These are phyloP conservation scores for Lasiodiplodia hormozganensis DNA, from an alignment of 2,329 filamentous ascomycete species.

Conservation along the genomic window DNA sequence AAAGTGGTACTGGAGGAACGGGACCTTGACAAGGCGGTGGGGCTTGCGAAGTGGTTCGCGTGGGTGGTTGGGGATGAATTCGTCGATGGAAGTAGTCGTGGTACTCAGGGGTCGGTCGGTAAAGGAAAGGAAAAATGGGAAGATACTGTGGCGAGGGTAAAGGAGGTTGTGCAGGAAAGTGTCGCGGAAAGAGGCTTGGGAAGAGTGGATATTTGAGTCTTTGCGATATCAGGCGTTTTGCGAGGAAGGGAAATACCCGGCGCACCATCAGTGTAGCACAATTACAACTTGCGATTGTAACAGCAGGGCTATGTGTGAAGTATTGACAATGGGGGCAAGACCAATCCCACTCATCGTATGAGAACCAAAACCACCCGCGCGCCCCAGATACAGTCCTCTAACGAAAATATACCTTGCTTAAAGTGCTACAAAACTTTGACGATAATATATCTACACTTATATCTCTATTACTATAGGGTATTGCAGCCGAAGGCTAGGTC, in stretches of 20 bases:
- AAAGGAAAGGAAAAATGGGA: conserved; percentile 41
- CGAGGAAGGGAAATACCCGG: background rate
- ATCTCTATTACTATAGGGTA: no score
- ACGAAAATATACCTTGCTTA: no score
- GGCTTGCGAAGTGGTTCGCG: conserved; percentile 70
- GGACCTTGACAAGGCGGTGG: conserved; percentile 76
- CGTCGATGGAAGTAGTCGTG: conserved; percentile 30
- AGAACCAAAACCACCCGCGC: no score
- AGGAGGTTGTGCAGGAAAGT: conserved; percentile 50
- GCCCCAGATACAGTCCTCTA: no score
- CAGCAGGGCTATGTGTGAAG: background rate
- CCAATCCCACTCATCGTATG: no score
- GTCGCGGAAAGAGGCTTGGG: conserved; percentile 55
- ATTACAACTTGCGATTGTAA: background rate
- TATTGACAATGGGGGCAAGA: background rate
- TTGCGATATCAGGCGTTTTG: background rate
- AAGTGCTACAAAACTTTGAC: no score
- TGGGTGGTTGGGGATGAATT: conserved; percentile 47
- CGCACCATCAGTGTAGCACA: background rate
- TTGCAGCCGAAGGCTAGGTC: no score
- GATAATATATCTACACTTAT: no score
- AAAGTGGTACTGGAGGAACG: conserved; percentile 77
- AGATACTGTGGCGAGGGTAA: conserved; percentile 48
- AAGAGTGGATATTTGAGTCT: conserved; percentile 47
- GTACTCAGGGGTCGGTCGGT: background rate